Evolutionary conservation across 1,284 basidiomycete genomes (phyloP), one percentile per base, ranked within the genome.

Genomic region (Ustilago esculenta): DNA sequence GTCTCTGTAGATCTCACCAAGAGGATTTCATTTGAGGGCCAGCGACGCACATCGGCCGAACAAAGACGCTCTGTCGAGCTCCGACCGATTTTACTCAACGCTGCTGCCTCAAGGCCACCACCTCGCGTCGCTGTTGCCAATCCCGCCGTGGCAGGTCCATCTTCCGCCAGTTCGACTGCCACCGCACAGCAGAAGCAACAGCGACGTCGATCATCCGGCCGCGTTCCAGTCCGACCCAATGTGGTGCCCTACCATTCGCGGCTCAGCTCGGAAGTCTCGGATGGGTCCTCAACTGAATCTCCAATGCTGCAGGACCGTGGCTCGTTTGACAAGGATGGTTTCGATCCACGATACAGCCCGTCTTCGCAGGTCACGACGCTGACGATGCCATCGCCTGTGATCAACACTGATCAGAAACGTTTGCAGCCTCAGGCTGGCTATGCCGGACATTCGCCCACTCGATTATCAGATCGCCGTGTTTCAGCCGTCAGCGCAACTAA

Each of bases 191-290:
- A 44, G 23, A 42, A 32, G 11, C 49, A 68, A 23, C 49, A 60
- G 40, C 43, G 42, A 14, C 54, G 65, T 25, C 45, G 54, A 25
- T 56, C 53, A 1, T 50, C 46, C 4, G 63, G 56, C 12, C 46
- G 54, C 3, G 41, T 54, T 7, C 39, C 58, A 5, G 35, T 69
- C n/a, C 54, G 66, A 23, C 47, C 47, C 1, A 64, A 64, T 10
- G 66, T 69, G 11, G 59, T 69, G 5, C 66, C 66, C 1, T 69
- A 69, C 25, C 55, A 69, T 18, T 69, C 66, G 1, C 41, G 55
- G 37, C 57, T 55, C 29, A 56, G 46, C 29, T 65, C 67, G 15
- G 60, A 70, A 3, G 29, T 41, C 8, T 70, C 67, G 8, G 39
- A 42, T 12, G 37, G 24, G 17, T 70, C 67, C 8, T 70, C 67